phyloP scores from a whole-genome alignment of 2,329 filamentous ascomycete genomes.

The Diplodia seriata region DNA sequence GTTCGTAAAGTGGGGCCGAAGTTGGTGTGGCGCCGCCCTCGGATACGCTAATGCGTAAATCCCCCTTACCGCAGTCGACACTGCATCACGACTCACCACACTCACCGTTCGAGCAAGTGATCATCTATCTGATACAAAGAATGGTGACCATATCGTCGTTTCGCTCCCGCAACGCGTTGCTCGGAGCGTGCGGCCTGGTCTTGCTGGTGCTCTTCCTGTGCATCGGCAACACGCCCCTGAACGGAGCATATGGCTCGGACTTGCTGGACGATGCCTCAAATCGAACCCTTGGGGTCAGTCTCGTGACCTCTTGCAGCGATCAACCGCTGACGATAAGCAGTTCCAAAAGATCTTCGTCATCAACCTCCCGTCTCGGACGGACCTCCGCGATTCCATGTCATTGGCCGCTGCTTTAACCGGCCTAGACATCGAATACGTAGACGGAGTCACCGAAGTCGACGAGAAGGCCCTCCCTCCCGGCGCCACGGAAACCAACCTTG shows the following conservation, averaged over 20 bases:
- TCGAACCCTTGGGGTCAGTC: slow-evolving; percentile 29
- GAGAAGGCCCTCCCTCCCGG: slow-evolving; percentile 47
- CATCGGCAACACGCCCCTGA: not conserved
- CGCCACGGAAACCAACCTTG: slow-evolving; percentile 33
- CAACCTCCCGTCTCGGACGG: slow-evolving; percentile 58
- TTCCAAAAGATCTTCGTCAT: slow-evolving; percentile 63
- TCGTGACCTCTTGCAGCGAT: too few species aligned
- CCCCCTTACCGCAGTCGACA: too few species aligned
- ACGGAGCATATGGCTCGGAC: not conserved
- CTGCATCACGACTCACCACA: not conserved
- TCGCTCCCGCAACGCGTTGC: not conserved
- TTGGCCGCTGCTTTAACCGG: slow-evolving; percentile 57
- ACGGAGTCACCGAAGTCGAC: slow-evolving; percentile 52
- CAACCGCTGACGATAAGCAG: slow-evolving; percentile 41
- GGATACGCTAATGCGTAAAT: too few species aligned
- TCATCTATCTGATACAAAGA: not conserved
- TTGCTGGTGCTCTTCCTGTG: slow-evolving; percentile 1
- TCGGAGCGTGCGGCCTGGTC: not conserved
- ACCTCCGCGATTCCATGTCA: slow-evolving; percentile 60
- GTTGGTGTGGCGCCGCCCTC: too few species aligned
- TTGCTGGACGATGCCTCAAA: slow-evolving; percentile 17
- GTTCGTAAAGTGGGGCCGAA: too few species aligned
- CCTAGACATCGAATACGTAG: slow-evolving; percentile 56
- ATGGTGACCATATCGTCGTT: not conserved
- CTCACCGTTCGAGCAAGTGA: not conserved